Base-by-base conservation (phyloP, 2,329 filamentous ascomycete species). In the Ophiognomonia clavigignenti-juglandacearum region DNA sequence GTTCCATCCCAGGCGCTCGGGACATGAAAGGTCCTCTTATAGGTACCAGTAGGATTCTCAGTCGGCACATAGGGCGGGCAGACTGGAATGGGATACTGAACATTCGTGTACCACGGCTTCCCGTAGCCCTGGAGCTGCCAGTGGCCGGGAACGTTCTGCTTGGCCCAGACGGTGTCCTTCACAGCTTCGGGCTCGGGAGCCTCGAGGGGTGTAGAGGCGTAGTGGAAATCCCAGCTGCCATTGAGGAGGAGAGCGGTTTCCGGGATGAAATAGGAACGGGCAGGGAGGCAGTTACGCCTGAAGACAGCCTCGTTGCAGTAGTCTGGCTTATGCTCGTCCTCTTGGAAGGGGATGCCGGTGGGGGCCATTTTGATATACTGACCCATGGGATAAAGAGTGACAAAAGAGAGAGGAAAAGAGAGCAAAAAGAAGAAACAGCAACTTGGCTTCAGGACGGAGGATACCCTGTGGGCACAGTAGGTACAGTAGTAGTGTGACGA, bases 61-160 rank as follows among this genome's bases (percentile, higher is more conserved):
- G 71, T 72, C 0, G 82, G 78, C 3, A 83, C 74, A 53, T 77
- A 65, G 0, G 84, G 84, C 14, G 84, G 83, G 50, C 77, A 75
- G 2, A 82, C 78, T 0, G 81, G 82, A 48, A 86, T 81, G 0
- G 82, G 83, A 51, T 75, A 87, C 42, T 78, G 71, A 22, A 83
- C 72, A 54, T 87, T 88, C 9, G 83, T 86, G 57, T 88, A 87
- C 53, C 83, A 80, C 0, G 84, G 84, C 42, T 69, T 62, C 11
- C 83, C 83, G 57, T 82, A 79, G 22, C 83, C 83, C 62, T 87
- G 80, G 4, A 85, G 66, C 62, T 87, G 83, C 84, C 84, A 88
- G 57, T 82, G 78, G 3, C 80, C 80, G 0, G 83, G 83, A 0
- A 87, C 83, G 10, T 73, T 63, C 51, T 83, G 80, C 32, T 64